phyloP scores from a whole-genome alignment of 768 basidiomycete species.

The Scleroderma citrinum region DNA sequence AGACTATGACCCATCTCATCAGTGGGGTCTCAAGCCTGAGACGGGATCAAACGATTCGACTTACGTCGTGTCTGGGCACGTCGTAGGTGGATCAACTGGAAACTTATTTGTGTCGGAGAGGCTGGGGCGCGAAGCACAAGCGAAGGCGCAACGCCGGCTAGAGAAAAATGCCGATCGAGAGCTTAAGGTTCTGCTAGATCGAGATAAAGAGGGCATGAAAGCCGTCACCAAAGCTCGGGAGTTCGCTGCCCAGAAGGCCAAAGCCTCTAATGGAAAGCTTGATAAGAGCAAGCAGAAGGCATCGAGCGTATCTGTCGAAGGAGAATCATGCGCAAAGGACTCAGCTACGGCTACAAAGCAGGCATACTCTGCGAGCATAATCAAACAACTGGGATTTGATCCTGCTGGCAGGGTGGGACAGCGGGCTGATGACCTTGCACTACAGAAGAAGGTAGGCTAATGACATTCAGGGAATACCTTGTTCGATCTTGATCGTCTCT shows the following conservation, averaged over 20 bases:
- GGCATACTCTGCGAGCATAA: constrained; percentile 59
- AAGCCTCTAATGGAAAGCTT: constrained; percentile 11
- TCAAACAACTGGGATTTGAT: constrained; percentile 76
- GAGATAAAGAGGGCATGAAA: constrained; percentile 65
- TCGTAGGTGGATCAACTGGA: constrained; percentile 46
- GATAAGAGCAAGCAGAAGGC: constrained; percentile 12
- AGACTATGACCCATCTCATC: constrained; percentile 60
- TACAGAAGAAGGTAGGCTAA: constrained; percentile 52
- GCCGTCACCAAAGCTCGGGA: constrained; percentile 58
- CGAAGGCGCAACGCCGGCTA: constrained; percentile 60
- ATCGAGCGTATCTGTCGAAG: constrained; percentile 10
- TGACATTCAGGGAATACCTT: not conserved
- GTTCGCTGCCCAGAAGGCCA: constrained; percentile 28
- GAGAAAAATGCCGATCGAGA: constrained; percentile 56
- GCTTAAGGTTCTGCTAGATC: constrained; percentile 53
- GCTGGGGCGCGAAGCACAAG: constrained; percentile 76
- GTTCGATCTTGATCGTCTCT: not conserved
- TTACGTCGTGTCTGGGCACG: constrained; percentile 77
- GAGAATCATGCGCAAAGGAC: constrained; percentile 10
- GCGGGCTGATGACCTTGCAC: constrained; percentile 32
- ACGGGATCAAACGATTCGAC: constrained; percentile 41
- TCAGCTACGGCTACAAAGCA: constrained; percentile 27
- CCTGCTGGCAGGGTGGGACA: constrained; percentile 54
- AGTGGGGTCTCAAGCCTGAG: constrained; percentile 70
- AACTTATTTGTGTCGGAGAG: constrained; percentile 57